Evolutionary conservation across 768 basidiomycete genomes (phyloP).

Genomic region (Auricularia cornea): DNA sequence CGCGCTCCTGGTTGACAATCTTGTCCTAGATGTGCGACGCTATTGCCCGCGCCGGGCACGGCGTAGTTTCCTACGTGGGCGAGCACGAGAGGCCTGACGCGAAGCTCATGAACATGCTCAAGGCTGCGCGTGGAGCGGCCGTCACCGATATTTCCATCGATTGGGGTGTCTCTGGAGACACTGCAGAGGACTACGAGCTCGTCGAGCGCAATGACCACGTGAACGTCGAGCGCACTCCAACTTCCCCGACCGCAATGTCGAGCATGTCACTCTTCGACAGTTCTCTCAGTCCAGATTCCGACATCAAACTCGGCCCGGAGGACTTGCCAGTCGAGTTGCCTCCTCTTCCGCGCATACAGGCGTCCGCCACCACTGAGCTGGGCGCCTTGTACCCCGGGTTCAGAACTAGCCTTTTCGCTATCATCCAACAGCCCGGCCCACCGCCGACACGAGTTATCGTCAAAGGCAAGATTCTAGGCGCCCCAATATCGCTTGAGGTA

Average conservation of each 20-base stretch:
- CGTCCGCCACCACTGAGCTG: not conserved
- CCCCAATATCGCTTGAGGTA: slow-evolving; percentile 8
- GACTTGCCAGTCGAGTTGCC: slow-evolving; percentile 5
- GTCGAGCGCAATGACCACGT: not conserved
- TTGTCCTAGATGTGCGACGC: slow-evolving; percentile 41
- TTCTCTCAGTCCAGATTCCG: not conserved
- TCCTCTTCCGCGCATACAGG: slow-evolving; percentile 8
- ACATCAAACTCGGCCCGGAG: not conserved
- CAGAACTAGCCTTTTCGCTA: slow-evolving; percentile 13
- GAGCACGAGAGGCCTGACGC: slow-evolving; percentile 37
- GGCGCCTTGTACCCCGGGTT: slow-evolving; percentile 5
- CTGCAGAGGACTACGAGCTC: slow-evolving; percentile 11
- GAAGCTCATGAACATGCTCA: slow-evolving; percentile 43
- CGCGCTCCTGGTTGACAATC: no score
- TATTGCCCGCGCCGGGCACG: slow-evolving; percentile 48
- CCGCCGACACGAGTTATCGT: slow-evolving; percentile 1
- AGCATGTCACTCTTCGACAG: slow-evolving; percentile 3
- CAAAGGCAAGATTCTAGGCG: slow-evolving; percentile 5
- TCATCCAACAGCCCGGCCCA: slow-evolving; percentile 1
- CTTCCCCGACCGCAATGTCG: not conserved
- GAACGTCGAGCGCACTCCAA: not conserved
- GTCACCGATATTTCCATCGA: slow-evolving; percentile 40
- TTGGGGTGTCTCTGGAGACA: slow-evolving; percentile 27
- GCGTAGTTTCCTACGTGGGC: slow-evolving; percentile 39
- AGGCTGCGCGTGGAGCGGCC: slow-evolving; percentile 40